Conservation (phyloP, 768 basidiomycete genomes). For the Amanita fuliginea region DNA sequence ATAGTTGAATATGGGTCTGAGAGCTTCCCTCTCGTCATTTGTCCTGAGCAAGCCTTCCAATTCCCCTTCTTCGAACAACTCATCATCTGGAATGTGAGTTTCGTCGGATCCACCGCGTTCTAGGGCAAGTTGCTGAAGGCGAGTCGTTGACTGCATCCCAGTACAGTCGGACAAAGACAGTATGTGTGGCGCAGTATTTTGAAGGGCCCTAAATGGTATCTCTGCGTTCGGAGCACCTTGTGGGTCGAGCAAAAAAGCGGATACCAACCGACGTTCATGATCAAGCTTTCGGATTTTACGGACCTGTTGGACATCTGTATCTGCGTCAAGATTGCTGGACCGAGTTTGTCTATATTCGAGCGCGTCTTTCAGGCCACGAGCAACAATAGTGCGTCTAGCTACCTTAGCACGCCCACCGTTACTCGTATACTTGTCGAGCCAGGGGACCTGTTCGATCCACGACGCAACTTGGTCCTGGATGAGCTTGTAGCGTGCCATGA, state of each 20-base stretch:
- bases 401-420: slow-evolving; percentile 46
- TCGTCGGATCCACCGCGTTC: slow-evolving; percentile 45
- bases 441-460: slow-evolving; percentile 59
- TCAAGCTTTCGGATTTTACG: slow-evolving; percentile 17
- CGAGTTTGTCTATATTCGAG: slow-evolving; percentile 52
- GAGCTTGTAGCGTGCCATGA: slow-evolving; percentile 61
- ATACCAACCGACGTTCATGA: slow-evolving; percentile 26
- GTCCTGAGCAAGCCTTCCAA: slow-evolving; percentile 47
- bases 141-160: slow-evolving; percentile 26
- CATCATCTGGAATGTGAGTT: slow-evolving; percentile 50
- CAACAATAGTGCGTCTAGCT: slow-evolving; percentile 53
- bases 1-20: slow-evolving; percentile 24
- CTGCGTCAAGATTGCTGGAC: background rate
- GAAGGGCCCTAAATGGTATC: slow-evolving; percentile 5
- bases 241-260: slow-evolving; percentile 50
- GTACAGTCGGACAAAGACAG: slow-evolving; percentile 21
- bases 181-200: slow-evolving; percentile 2
- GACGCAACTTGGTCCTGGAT: slow-evolving; percentile 49
- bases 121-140: slow-evolving; percentile 51
- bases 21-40: slow-evolving; percentile 36
- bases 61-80: slow-evolving; percentile 62
- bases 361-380: slow-evolving; percentile 59
- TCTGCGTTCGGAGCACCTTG: slow-evolving; percentile 19
- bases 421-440: slow-evolving; percentile 50
- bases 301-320: background rate